Base-by-base conservation (phyloP, 495 filamentous ascomycete species). In the Penicillium angulare region DNA sequence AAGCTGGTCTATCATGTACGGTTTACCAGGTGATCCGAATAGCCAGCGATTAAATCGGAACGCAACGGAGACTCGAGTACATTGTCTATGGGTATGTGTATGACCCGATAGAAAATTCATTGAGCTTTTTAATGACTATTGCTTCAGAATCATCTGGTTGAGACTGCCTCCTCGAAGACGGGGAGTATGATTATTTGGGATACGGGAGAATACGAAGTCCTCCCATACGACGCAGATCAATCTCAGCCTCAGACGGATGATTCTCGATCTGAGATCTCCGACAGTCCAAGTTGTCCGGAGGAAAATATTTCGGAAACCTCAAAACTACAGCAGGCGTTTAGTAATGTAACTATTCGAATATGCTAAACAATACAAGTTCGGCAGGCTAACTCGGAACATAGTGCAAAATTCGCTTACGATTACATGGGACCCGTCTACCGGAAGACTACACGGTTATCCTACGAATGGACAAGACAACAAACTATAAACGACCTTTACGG, bases 111-210 rank as follows among this genome's bases (percentile, higher is more conserved):
- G 24, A 26, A n/a, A 22, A 6, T 6, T 31, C 16, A 6, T 15
- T 27, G 5, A 6, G 13, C 9, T 8, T 27, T 18, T 9, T 32
- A 16, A 24, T 44, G 7, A 41, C 20, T 31, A 17, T 22, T 47
- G 20, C 24, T 16, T 42, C 47, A 86, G 81, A 87, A 85, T 49
- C 82, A 88, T 61, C 76, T 87, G 6, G 79, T 85, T 38, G 85
- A 88, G 56, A 84, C 81, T 0, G 84, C 80, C 6, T 83, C 79
- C 2, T 40, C 53, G 9, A 66, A 67, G 10, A 86, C 82, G 0
- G 85, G 85, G 2, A 85, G 80, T 13, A 68, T 88, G 13, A 75
- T 88, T 12, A 84, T 88, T 29, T 88, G 84, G 85, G 85, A 88
- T 49, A 86, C 82, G 1, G 85, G 84, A 7, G 82, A 83, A 47